Base-by-base conservation (phyloP, 768 basidiomycete species). In the Kwoniella mangroviensis region DNA sequence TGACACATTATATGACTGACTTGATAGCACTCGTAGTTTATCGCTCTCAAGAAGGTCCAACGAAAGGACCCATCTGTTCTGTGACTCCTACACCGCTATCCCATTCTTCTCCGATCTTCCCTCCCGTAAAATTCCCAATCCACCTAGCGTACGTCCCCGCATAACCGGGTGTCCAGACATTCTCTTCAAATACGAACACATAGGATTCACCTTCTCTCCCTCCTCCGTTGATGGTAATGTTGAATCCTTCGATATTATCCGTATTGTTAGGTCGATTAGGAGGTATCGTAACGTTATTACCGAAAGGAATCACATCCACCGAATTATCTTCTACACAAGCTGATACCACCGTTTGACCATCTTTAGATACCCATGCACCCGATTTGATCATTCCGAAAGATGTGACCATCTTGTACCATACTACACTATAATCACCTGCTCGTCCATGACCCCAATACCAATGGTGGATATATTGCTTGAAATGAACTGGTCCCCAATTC, bases 381-480 rank as follows among this genome's bases (percentile, higher is more conserved):
- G 63, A n/a, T 28, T 55, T 66, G 12, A 42, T 51, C 6, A 10
- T 45, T 19, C 41, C 28, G 15, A 12, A 19, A 6, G 45, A 43
- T 21, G 42, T 24, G 45, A 59, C 42, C 12, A 66, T 24, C 12
- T 41, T 51, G n/a, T 41, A 66, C 65, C 65, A 66, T 24, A 66
- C 65, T 34, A 66, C 40, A 13, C 52, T 55, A 40, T 58, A 66
- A 10, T 28, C 26, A 2, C 65, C 45, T 21, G 56, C 65, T n/a
- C 65, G 22, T 1, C 56, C 65, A 28, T 66, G 65, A 22, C 65
- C 65, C 65, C 65, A 66, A n/a, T 66, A 66, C 65, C 65, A 66
- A 26, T 66, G 53, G 21, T 66, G n/a, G 22, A 66, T 22, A 19
- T 57, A 12, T n/a, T 34, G 17, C 0, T 3, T n/a, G 49, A 58